Base-by-base conservation (phyloP, 2,329 filamentous ascomycete species). In the Xylaria sp. region DNA sequence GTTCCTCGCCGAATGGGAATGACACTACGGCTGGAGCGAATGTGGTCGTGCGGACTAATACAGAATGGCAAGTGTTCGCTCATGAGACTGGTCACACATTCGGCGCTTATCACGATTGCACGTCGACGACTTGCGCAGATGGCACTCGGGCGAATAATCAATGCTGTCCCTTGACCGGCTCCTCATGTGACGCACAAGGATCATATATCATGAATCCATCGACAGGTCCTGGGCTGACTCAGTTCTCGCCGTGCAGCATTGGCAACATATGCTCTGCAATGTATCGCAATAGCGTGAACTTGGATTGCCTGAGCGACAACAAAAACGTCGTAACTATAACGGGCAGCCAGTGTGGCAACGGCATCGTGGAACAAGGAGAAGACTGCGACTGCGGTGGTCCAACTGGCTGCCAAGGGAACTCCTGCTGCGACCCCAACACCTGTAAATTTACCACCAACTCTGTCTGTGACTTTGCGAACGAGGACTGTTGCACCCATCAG, bases 201-300 rank as follows among this genome's bases (percentile, higher is more conserved):
- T 81, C 86, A 68, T 99, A 90, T 82, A 94, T 99, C 80, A 99
- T 99, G 96, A 98, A 98, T 79, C 96, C 96, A 0, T 96, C 92
- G 12, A 96, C 95, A 1, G 88, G 86, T 13, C 79, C 84, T 9
- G 88, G 89, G 66, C 93, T 98, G 78, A 91, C 86, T 0, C 83
- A 86, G 51, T 99, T 99, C 82, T 98, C 94, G 0, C 87, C 91
- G 1, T 99, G 96, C 83, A 92, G 90, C 28, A 87, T 99, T 73
- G 96, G 96, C 72, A 98, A 98, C 78, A 93, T 99, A 69, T 99
- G 96, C 83, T 92, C 92, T 6, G 94, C 93, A 36, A 86, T 99
- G 72, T 89, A 88, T 62, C 88, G 91, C 67, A 91, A 92, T 76
- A 92, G 90, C 70, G 91, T 97, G 79, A 91, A 92, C 71, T 90